Percentiles rank a stretch among this genome's conserved stretches.
Conservation (phyloP, 495 filamentous ascomycete species). For the Neurospora sp. region DNA sequence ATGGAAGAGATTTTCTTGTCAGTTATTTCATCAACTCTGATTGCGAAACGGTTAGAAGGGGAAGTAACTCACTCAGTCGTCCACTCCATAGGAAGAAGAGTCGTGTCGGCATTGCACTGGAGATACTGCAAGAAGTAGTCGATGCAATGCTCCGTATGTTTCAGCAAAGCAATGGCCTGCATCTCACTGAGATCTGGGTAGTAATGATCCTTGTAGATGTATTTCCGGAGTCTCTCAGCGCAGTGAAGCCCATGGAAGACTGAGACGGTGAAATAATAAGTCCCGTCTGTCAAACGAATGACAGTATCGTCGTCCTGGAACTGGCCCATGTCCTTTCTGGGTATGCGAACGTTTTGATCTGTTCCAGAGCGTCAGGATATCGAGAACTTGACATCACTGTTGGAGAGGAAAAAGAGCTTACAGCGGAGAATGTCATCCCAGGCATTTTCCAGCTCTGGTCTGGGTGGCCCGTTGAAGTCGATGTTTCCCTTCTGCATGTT, state of each 20-base stretch:
- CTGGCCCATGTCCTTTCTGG: not conserved
- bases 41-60: not conserved
- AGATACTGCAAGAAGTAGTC: constrained; percentile 7
- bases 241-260: constrained; percentile 5
- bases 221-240: not conserved
- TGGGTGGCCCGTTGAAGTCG: constrained; percentile 1
- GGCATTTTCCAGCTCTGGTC: not conserved
- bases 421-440: constrained; percentile 1
- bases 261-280: not conserved
- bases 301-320: not conserved
- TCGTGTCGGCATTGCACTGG: constrained; percentile 7
- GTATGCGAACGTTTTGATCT: not conserved
- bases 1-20: not conserved
- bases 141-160: constrained; percentile 5
- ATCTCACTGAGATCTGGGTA: constrained; percentile 1
- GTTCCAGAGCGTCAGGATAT: not conserved
- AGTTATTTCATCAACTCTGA: not conserved
- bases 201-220: constrained; percentile 3
- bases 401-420: not conserved
- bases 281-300: constrained; percentile 1
- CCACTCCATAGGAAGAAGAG: constrained; percentile 5
- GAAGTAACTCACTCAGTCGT: not conserved
- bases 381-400: not conserved
- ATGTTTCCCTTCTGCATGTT: not conserved
- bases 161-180: not conserved